A percentile compares a stretch with the other conserved stretches of the same genome.
phyloP scores from a whole-genome alignment of 169 alveolate species.

The Plasmodium vivax region DNA sequence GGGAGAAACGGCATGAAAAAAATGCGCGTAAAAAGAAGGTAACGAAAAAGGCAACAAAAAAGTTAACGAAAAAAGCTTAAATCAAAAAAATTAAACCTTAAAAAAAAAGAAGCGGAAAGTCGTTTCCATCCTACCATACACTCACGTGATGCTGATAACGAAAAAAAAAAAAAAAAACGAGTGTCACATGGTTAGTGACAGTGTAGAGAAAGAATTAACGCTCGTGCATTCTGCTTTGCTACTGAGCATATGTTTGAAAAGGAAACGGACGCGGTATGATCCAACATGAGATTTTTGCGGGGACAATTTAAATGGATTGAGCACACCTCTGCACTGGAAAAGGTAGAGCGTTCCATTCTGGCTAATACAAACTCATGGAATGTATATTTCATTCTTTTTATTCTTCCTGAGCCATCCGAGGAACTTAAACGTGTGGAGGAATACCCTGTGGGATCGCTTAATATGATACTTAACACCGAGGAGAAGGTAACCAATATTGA shows the following conservation, averaged over 20 bases:
- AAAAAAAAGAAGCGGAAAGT: neutral
- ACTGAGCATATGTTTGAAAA: neutral
- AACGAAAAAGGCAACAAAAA: neutral
- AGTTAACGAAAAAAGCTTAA: neutral
- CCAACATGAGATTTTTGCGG: neutral
- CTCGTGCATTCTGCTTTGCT: neutral
- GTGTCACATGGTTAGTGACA: neutral
- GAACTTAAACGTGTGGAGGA: slow-evolving; percentile 33
- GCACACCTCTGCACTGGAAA: neutral
- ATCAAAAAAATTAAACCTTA: neutral
- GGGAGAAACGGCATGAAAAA: neutral
- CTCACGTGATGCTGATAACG: neutral
- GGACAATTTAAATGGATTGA: neutral
- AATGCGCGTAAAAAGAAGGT: neutral
- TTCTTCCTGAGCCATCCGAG: slow-evolving; percentile 7
- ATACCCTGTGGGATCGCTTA: slow-evolving; percentile 22
- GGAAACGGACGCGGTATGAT: neutral
- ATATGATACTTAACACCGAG: slow-evolving; percentile 9
- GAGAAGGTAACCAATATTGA: slow-evolving; percentile 44
- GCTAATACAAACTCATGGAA: neutral
- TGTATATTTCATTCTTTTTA: slow-evolving; percentile 5
- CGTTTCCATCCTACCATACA: neutral
- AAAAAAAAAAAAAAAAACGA: neutral
- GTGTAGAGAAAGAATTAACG: neutral
- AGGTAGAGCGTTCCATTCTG: neutral